phyloP scores from a whole-genome alignment of 1,284 basidiomycete species.

The Golubevia pallescens region DNA sequence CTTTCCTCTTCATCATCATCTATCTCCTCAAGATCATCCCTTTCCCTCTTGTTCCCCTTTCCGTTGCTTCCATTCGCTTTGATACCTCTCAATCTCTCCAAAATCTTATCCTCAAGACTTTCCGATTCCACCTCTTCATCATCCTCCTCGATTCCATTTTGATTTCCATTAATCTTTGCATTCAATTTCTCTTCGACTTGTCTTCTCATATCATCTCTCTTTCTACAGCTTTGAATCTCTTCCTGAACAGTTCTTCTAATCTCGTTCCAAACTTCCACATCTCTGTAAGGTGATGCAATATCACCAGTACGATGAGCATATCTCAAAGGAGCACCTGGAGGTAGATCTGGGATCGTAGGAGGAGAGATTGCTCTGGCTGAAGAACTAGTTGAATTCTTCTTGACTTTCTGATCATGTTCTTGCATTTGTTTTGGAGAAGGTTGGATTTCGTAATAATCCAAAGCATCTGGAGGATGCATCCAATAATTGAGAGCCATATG shows the following conservation, averaged over 20 bases:
- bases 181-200: too few relatives aligned
- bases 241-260: slow-evolving; percentile 8
- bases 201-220: too few relatives aligned
- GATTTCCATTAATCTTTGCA: too few relatives aligned
- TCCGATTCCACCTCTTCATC: too few relatives aligned
- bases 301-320: slow-evolving; percentile 10
- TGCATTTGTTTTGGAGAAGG: not conserved
- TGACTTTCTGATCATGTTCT: slow-evolving; percentile 7
- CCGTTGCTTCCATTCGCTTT: too few relatives aligned
- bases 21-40: too few relatives aligned
- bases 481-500: slow-evolving; percentile 63
- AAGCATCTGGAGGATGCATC: slow-evolving; percentile 57
- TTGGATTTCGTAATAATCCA: slow-evolving; percentile 16
- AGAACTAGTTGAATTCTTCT: slow-evolving; percentile 10
- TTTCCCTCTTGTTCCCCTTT: too few relatives aligned
- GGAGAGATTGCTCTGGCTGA: slow-evolving; percentile 1
- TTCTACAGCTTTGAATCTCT: not conserved
- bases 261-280: slow-evolving; percentile 51
- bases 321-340: not conserved
- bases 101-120: too few relatives aligned
- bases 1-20: too few relatives aligned
- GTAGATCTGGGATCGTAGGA: not conserved
- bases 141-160: too few relatives aligned
- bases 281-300: slow-evolving; percentile 35
- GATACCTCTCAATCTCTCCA: too few relatives aligned